phyloP scores from a whole-genome alignment of 2,329 filamentous ascomycete species.

The Alternaria rosae region DNA sequence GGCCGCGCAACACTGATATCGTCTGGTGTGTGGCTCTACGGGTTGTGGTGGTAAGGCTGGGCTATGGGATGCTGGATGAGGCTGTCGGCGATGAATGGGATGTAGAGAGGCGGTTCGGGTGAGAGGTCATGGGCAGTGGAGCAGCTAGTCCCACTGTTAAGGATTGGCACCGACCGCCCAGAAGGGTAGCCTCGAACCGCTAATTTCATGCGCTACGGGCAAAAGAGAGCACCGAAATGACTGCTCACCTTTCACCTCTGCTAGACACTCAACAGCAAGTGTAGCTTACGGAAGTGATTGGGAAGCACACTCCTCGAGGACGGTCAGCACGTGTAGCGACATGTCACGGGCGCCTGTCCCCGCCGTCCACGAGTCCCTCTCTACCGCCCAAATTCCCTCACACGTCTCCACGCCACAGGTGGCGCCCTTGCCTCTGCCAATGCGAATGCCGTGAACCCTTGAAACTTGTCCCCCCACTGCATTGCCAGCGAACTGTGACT shows the following conservation, averaged over 20 bases:
- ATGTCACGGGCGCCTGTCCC: not conserved
- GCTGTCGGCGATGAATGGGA: constrained; percentile 38
- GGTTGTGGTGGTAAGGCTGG: constrained; percentile 18
- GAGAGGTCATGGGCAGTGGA: constrained; percentile 30
- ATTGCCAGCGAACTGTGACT: not conserved
- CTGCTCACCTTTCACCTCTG: not conserved
- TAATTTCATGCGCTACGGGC: constrained; percentile 22
- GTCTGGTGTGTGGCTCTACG: not conserved
- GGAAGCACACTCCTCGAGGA: not conserved
- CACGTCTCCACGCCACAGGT: not conserved
- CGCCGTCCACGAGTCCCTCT: not conserved
- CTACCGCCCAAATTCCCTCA: not conserved
- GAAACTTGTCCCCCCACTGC: not conserved
- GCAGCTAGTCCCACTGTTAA: constrained; percentile 11
- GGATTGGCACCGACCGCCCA: constrained; percentile 9
- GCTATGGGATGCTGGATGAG: constrained; percentile 36
- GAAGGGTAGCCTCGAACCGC: constrained; percentile 20
- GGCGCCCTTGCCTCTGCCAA: not conserved
- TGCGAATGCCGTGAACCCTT: not conserved
- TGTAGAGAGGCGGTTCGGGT: constrained; percentile 25
- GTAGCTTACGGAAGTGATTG: not conserved
- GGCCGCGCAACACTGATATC: constrained; percentile 20
- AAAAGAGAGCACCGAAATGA: not conserved
- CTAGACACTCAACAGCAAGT: not conserved
- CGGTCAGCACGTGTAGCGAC: not conserved